Evolutionary conservation across 371 early-diverging fungal species (phyloP).

Genomic region (Actinomucor elegans): DNA sequence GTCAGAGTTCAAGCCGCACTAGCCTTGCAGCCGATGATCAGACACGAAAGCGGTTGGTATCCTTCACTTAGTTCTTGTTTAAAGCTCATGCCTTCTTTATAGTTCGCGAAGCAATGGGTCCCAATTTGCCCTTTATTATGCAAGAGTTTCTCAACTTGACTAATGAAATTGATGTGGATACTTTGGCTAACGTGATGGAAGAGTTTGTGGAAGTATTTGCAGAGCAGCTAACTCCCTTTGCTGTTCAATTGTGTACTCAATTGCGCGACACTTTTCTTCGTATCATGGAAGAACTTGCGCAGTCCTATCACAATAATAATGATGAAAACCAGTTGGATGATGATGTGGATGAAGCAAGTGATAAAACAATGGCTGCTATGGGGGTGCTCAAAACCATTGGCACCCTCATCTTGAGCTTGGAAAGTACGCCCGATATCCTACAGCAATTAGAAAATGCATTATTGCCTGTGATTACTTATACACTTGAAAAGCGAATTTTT

Average conservation of each 20-base stretch:
- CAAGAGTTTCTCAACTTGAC: conserved; percentile 79
- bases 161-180: conserved; percentile 89
- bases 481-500: conserved; percentile 70
- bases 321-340: conserved; percentile 37
- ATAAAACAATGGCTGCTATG: conserved; percentile 88
- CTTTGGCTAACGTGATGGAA: conserved; percentile 84
- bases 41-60: conserved; percentile 59
- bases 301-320: conserved; percentile 34
- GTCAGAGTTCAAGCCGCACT: conserved; percentile 84
- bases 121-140: conserved; percentile 82
- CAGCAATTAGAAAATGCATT: conserved; percentile 72
- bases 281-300: conserved; percentile 68
- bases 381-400: conserved; percentile 91
- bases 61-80: not conserved
- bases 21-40: conserved; percentile 76
- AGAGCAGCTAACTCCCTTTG: conserved; percentile 85
- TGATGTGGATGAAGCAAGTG: conserved; percentile 60
- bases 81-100: not conserved
- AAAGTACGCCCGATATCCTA: conserved; percentile 63
- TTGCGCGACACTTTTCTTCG: conserved; percentile 82
- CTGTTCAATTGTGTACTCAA: conserved; percentile 82
- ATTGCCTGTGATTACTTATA: conserved; percentile 70
- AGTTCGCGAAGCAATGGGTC: conserved; percentile 74
- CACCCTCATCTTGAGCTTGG: conserved; percentile 74
- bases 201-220: conserved; percentile 88